Evolutionary conservation across 768 basidiomycete genomes (phyloP).

Genomic region (Rubroboletus pulcherrimus): DNA sequence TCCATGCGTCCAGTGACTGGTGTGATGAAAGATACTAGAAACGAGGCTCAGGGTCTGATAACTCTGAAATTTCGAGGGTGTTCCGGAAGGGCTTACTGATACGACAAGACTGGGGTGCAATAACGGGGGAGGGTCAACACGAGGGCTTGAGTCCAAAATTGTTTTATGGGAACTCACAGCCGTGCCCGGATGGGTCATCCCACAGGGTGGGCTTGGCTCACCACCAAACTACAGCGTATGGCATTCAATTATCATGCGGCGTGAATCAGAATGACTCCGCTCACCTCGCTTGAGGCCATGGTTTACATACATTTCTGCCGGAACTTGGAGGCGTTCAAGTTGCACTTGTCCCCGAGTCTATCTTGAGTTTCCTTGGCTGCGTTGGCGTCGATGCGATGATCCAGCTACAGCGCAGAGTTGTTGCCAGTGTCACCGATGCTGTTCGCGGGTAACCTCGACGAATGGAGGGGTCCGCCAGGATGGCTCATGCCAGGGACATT

Average conservation of each 20-base stretch:
- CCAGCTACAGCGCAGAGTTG: background rate
- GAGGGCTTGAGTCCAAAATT: background rate
- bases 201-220: slow-evolving; percentile 11
- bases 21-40: slow-evolving; percentile 7
- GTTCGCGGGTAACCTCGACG: background rate
- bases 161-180: slow-evolving; percentile 6
- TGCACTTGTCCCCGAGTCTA: background rate
- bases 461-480: background rate
- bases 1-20: background rate
- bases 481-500: background rate
- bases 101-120: background rate
- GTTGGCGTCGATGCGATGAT: background rate
- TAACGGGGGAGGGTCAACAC: background rate
- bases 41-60: background rate
- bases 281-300: background rate
- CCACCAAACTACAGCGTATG: background rate
- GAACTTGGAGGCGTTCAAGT: background rate
- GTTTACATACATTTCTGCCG: background rate
- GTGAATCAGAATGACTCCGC: slow-evolving; percentile 6
- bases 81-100: slow-evolving; percentile 5
- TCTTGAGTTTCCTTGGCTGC: background rate
- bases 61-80: background rate
- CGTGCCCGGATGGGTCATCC: background rate
- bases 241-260: background rate
- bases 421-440: background rate